These are phyloP conservation scores for Suillus sp. DNA, from an alignment of 768 basidiomycete genomes.

Conservation along the genomic window DNA sequence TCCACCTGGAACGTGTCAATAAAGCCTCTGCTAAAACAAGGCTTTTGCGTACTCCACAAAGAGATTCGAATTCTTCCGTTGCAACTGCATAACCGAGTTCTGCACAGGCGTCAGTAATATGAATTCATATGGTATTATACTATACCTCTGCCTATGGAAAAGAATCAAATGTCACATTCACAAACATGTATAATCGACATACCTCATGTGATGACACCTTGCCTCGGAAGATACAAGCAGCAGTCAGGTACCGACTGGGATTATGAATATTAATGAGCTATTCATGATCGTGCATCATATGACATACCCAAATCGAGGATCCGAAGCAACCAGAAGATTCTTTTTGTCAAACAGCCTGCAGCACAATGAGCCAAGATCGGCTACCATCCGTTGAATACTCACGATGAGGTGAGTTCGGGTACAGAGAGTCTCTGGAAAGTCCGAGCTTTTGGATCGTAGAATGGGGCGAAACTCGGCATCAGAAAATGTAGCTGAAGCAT, in stretches of 20 bases:
- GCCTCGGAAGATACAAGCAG: conserved; percentile 86
- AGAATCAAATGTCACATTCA: conserved; percentile 2
- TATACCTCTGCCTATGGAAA: conserved; percentile 53
- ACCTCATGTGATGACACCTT: conserved; percentile 81
- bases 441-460: conserved; percentile 66
- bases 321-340: conserved; percentile 81
- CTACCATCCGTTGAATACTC: conserved; percentile 27
- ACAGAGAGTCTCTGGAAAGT: conserved; percentile 63
- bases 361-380: conserved; percentile 7
- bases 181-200: conserved; percentile 29
- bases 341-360: conserved; percentile 75
- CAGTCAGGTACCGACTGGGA: conserved; percentile 79
- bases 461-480: conserved; percentile 92
- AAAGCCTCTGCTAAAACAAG: conserved; percentile 6
- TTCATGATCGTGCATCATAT: not conserved
- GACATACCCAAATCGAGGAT: conserved; percentile 71
- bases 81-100: conserved; percentile 72
- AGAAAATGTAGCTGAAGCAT: conserved; percentile 85
- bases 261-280: not conserved
- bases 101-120: conserved; percentile 33
- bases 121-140: conserved; percentile 16
- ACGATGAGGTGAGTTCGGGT: conserved; percentile 76
- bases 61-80: conserved; percentile 68
- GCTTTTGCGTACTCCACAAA: conserved; percentile 72
- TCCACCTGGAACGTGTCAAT: conserved; percentile 59